Evolutionary conservation across 2,329 filamentous ascomycete species (phyloP), one percentile per base, ranked within the genome.

Genomic region (Fusarium sacchari): DNA sequence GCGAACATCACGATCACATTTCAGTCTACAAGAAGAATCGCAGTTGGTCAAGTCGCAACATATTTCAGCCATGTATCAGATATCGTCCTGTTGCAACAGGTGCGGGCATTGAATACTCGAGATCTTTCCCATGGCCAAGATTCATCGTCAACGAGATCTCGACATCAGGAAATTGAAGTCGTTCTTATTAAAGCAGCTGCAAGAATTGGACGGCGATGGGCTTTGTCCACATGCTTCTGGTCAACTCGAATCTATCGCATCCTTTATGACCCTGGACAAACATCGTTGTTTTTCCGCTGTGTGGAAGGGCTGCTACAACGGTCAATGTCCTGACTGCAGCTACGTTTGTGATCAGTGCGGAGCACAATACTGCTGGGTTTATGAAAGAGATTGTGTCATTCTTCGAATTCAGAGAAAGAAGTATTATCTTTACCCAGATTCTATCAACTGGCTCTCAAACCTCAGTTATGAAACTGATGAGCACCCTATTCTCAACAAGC

Each of bases 1-100:
- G 49, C 14, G 4, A 20, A 2, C 6, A 47, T 22, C 36, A 11
- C 3, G 36, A 37, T 34, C 47, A 50, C 11, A 24, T 42, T 15
- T 26, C 53, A 12, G 20, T 13, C 3, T 17, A n/a, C 20, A 13
- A 7, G 2, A 42, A 32, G 1, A 2, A 46, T 24, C 6, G 13
- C 20, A 3, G 2, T 28, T 34, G 5, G 10, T 2, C 3, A 5
- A 18, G 28, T 5, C 1, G 17, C 15, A 1, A 42, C 3, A 1
- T 7, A 2, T 36, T 10, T 42, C 6, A 22, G 9, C 53, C 53
- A 34, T 0, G 6, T 28, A 2, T 59, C 5, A 34, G 1, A n/a
- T 34, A 3, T 14, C 3, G 2, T 2, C 2, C 10, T 4, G 0
- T 2, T 13, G 1, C 0, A 0, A 6, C 7, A 47, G 44, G 14